phyloP scores from a whole-genome alignment of 306 rosid species.

The Pterocarpus santalinus region DNA sequence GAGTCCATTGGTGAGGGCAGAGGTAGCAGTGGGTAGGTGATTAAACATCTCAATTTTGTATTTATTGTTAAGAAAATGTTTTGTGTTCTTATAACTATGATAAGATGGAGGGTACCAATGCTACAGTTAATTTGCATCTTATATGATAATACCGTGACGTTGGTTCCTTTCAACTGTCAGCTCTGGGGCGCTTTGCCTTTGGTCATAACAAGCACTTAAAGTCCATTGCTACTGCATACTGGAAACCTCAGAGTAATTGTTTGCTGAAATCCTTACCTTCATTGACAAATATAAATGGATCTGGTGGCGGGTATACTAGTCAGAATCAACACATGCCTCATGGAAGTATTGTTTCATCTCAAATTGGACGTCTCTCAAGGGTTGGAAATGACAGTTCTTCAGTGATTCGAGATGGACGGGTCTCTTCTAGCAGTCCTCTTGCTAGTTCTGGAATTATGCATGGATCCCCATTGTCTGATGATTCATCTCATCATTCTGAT shows the following conservation, averaged over 20 bases:
- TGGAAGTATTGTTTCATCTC: slow-evolving; percentile 81
- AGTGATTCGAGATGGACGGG: slow-evolving; percentile 74
- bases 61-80: slow-evolving; percentile 1
- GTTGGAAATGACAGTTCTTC: slow-evolving; percentile 76
- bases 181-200: slow-evolving; percentile 94
- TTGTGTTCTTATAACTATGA: slow-evolving; percentile 18
- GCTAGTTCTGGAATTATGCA: slow-evolving; percentile 87
- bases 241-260: slow-evolving; percentile 91
- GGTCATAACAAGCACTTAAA: slow-evolving; percentile 95
- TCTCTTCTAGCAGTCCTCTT: slow-evolving; percentile 94
- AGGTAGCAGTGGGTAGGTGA: slow-evolving; percentile 97
- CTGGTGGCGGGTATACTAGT: slow-evolving; percentile 61
- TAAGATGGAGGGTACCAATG: background rate
- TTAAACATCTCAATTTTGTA: slow-evolving; percentile 41
- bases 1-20: slow-evolving; percentile 98
- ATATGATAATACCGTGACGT: slow-evolving; percentile 28
- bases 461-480: slow-evolving; percentile 94
- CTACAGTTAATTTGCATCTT: background rate
- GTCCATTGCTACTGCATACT: slow-evolving; percentile 87
- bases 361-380: slow-evolving; percentile 81
- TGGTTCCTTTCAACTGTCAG: slow-evolving; percentile 54
- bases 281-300: slow-evolving; percentile 72
- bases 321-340: slow-evolving; percentile 65
- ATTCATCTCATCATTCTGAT: slow-evolving; percentile 95
- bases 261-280: slow-evolving; percentile 83